phyloP scores from a whole-genome alignment of 306 rosid genomes.

The Gleditsia sinensis region DNA sequence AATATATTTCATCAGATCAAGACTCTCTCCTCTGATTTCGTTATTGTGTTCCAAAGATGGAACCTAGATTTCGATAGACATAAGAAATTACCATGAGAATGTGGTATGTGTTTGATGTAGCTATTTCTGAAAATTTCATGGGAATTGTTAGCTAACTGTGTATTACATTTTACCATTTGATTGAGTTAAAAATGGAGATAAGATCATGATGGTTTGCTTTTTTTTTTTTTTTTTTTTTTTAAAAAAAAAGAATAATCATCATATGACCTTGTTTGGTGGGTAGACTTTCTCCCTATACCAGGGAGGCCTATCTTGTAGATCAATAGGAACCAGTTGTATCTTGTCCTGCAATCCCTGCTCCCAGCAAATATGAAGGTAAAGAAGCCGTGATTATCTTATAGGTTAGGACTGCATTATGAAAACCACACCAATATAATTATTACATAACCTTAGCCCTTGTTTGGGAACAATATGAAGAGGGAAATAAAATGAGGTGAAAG shows the following conservation, averaged over 20 bases:
- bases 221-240: too few relatives aligned
- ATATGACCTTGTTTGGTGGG: constrained; percentile 71
- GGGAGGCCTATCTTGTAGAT: constrained; percentile 77
- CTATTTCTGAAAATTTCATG: not conserved
- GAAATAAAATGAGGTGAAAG: not conserved
- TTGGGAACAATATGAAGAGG: not conserved
- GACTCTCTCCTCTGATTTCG: constrained; percentile 69
- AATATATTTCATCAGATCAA: constrained; percentile 66
- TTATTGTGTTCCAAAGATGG: constrained; percentile 71
- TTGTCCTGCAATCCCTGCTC: constrained; percentile 71
- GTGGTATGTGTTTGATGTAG: not conserved
- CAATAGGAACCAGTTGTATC: constrained; percentile 71
- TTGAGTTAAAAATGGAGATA: not conserved
- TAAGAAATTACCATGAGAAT: not conserved
- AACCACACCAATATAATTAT: not conserved
- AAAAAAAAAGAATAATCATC: constrained; percentile 14
- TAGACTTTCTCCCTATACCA: constrained; percentile 87
- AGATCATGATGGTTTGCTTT: constrained; percentile 7
- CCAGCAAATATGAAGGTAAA: not conserved
- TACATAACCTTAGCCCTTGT: not conserved
- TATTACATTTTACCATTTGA: not conserved
- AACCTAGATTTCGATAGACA: constrained; percentile 34
- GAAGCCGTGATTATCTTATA: not conserved
- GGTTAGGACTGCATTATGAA: not conserved
- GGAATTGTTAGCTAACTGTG: not conserved